Base-by-base conservation (phyloP, 140 eudicot species). In the Senecio squalidus region DNA sequence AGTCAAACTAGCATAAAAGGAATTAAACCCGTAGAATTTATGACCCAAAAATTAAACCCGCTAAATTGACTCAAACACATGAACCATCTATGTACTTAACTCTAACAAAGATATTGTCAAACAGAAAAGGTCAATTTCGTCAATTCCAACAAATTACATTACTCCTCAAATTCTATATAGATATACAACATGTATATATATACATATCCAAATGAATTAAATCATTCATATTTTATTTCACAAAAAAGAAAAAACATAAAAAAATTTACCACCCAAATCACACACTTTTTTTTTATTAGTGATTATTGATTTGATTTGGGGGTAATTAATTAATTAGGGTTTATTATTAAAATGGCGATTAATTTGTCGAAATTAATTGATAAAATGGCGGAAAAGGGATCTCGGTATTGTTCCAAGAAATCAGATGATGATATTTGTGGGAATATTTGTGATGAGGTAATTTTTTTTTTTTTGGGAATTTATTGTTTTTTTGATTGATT, bases 301-400 rank as follows among this genome's bases (percentile, higher is more conserved):
- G 31, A 36, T 9, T 10, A 9, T 36, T 36, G 21, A 44, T 44
- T 44, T 20, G 16, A 48, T 23, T 71, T 30, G 45, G 62, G 45
- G 43, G 10, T 36, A 36, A 11, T 36, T 36, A 36, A 34, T 34
- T 34, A 34, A 6, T 0, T 0, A 34, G 43, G 43, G 10, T 36
- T 36, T 36, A 4, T 36, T 36, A 36, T 61, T 56, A 9, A 14
- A 43, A 64, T 64, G 58, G 43, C 76, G 43, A 16, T 54, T 9
- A 43, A 64, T 64, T 38, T 78, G 56, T 57, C 85, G 2, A 78
- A 67, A 56, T 77, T 86, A 53, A 43, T 64, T 17, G 94, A 88
- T 46, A 88, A 78, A 70, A 68, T 88, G 82, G 87, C 76, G 3
- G 96, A 88, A 80, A 87, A 89, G 45, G 96, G 96, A 76, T 84